Percentiles rank a stretch among this genome's conserved stretches.
phyloP scores from a whole-genome alignment of 2,329 filamentous ascomycete species.

The Neopestalotiopsis sp. region DNA sequence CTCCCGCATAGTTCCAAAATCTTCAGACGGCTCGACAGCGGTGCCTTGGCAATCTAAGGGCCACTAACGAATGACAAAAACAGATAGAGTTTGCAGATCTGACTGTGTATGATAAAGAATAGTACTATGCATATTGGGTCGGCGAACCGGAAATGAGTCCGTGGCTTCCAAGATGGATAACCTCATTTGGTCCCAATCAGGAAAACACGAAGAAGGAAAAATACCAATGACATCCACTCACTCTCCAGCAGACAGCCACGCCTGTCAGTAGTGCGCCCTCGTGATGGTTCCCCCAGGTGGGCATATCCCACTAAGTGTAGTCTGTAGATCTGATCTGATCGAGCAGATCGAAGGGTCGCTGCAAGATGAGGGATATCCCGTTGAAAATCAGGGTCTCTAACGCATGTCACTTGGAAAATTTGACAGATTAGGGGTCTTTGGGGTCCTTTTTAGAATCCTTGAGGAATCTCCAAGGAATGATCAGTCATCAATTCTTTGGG shows the following conservation, averaged over 20 bases:
- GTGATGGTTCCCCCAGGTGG: constrained; percentile 2
- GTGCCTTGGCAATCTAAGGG: constrained; percentile 12
- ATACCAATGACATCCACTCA: background rate
- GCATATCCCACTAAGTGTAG: background rate
- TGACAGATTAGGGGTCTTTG: constrained; percentile 6
- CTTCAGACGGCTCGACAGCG: constrained; percentile 8
- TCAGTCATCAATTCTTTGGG: too few species aligned
- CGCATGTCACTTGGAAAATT: background rate
- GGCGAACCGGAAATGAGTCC: constrained; percentile 18
- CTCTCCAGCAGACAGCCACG: background rate
- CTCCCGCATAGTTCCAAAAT: background rate
- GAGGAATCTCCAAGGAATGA: background rate
- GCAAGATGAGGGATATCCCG: background rate
- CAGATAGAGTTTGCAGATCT: constrained; percentile 8
- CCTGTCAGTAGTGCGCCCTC: background rate
- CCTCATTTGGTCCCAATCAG: background rate
- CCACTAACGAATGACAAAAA: constrained; percentile 12
- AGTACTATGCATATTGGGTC: background rate
- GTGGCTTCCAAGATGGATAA: background rate
- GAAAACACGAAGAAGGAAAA: background rate
- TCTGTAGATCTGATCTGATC: background rate
- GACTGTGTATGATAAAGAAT: background rate
- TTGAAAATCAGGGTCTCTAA: constrained; percentile 6
- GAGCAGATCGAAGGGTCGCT: background rate
- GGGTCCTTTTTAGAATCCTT: background rate